Evolutionary conservation across 164 flowering plant genomes (phyloP), one percentile per base, ranked within the genome.

Genomic region (Malania oleifera): DNA sequence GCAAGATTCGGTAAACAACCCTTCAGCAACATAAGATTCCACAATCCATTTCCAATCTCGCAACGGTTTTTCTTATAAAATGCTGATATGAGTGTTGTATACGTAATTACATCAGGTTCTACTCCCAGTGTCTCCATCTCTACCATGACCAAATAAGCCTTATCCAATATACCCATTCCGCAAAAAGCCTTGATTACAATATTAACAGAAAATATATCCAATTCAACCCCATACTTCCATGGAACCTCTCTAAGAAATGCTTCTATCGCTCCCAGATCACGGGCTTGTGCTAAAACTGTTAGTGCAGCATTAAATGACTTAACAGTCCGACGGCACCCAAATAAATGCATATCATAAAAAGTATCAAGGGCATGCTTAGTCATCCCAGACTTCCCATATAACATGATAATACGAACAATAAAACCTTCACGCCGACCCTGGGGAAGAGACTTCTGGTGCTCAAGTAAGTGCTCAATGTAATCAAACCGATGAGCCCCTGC

Each of bases 381-480:
- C 96, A 85, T 88, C 26, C 86, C 80, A 43, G 86, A 86, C 72
- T 71, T 80, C 14, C 85, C 92, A 66, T 88, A 88, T 56, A 88
- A 62, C 80, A 70, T 79, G 47, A 85, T 88, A 55, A 88, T 81
- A 37, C 96, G 72, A 47, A 83, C 57, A 43, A 84, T 54, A 56
- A 88, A 88, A 23, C 92, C 92, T 55, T 85, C 89, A 0, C 86
- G 80, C 12, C 90, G 80, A 10, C 86, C 87, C 43, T 83, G 90
- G 0, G 85, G 85, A 37, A 83, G 72, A 1, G 73, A 27, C 72
- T 80, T 82, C 62, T 88, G 96, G 13, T 80, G 85, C 69, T 85
- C 96, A 37, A 85, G 86, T 17, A 83, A 65, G 27, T 76, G 60
- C 72, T 81, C 86, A 41, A 85, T 78, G 72, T 77, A 82, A 68